Evolutionary conservation across 495 filamentous ascomycete species (phyloP).

Genomic region (Neurospora tetraspora): DNA sequence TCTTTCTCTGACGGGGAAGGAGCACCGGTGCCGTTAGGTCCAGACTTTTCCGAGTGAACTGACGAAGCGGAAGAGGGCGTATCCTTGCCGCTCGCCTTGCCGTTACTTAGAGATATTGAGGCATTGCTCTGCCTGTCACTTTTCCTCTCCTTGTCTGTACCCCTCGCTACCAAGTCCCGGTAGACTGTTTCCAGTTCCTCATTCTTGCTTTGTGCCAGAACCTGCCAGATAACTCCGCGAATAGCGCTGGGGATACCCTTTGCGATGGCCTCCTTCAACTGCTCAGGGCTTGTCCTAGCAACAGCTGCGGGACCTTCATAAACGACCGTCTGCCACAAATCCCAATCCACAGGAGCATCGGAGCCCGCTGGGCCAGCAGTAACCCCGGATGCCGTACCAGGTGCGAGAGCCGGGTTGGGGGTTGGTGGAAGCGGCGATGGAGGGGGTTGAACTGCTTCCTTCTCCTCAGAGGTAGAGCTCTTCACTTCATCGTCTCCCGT

Average conservation of each 20-base stretch:
- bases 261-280: conserved; percentile 82
- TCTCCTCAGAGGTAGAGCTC: conserved; percentile 44
- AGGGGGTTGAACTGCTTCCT: conserved; percentile 34
- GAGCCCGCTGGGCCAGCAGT: conserved; percentile 54
- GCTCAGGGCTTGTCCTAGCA: conserved; percentile 71
- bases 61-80: conserved; percentile 71
- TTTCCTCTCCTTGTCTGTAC: conserved; percentile 64
- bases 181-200: conserved; percentile 85
- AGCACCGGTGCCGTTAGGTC: conserved; percentile 47
- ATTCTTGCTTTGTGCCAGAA: conserved; percentile 86
- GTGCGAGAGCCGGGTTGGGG: conserved; percentile 52
- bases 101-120: conserved; percentile 16
- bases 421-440: conserved; percentile 40
- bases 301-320: conserved; percentile 85
- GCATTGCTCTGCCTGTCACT: conserved; percentile 42
- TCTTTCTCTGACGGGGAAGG: conserved; percentile 53
- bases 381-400: conserved; percentile 73
- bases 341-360: conserved; percentile 82
- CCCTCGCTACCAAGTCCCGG: conserved; percentile 66
- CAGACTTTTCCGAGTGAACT: conserved; percentile 70
- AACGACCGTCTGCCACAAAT: conserved; percentile 92
- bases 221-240: conserved; percentile 95
- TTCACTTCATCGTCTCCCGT: conserved; percentile 39
- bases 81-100: conserved; percentile 43
- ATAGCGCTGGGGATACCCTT: conserved; percentile 91